Evolutionary conservation across 441 rosid species (phyloP).

Genomic region (Pelargonium myrrhifolium): DNA sequence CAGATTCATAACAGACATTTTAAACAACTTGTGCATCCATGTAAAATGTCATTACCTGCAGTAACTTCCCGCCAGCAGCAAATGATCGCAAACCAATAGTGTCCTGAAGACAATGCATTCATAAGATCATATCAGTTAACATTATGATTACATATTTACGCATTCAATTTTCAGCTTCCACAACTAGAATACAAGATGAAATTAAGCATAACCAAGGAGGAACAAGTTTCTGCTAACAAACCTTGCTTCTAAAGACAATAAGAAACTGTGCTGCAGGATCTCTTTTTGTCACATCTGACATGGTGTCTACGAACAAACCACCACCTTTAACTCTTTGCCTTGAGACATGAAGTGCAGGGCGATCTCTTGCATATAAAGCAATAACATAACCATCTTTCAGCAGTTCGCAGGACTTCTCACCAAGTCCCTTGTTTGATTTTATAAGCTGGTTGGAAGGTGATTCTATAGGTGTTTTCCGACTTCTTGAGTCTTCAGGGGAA

Average conservation of each 20-base stretch:
- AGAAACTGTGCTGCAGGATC: slow-evolving; percentile 99
- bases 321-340: slow-evolving; percentile 94
- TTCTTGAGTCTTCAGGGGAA: slow-evolving; percentile 76
- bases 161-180: neutral
- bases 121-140: slow-evolving; percentile 15
- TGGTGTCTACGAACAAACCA: slow-evolving; percentile 85
- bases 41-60: slow-evolving; percentile 62
- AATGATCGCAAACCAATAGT: slow-evolving; percentile 90
- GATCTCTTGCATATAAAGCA: slow-evolving; percentile 77
- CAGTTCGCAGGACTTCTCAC: slow-evolving; percentile 45
- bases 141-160: neutral
- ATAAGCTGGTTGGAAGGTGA: slow-evolving; percentile 41
- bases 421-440: slow-evolving; percentile 45
- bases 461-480: slow-evolving; percentile 73
- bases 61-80: slow-evolving; percentile 96
- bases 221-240: slow-evolving; percentile 22
- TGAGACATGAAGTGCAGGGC: slow-evolving; percentile 62
- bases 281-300: slow-evolving; percentile 82
- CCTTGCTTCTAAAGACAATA: slow-evolving; percentile 80
- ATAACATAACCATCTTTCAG: slow-evolving; percentile 85
- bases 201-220: slow-evolving; percentile 5
- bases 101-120: slow-evolving; percentile 43
- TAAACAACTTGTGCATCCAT: slow-evolving; percentile 1
- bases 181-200: neutral
- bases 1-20: neutral